phyloP scores from a whole-genome alignment of 1,284 basidiomycete species.

The Gomphus sp. region DNA sequence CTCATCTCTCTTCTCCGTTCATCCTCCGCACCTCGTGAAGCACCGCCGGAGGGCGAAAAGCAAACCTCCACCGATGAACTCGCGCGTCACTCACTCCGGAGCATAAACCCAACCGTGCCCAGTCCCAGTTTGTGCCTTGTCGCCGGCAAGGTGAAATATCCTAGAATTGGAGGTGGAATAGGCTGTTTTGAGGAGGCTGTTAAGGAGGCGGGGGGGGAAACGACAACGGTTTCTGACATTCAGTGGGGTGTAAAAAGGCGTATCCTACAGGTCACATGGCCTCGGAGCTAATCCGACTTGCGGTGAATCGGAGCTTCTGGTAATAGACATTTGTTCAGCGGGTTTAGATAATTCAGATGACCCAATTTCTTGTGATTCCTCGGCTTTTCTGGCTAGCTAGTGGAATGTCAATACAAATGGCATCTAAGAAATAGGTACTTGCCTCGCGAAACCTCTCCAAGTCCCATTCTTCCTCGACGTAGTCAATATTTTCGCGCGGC shows the following conservation, averaged over 20 bases:
- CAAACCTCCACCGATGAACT: not conserved
- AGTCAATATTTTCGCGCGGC: slow-evolving; percentile 62
- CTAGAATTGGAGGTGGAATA: slow-evolving; percentile 91
- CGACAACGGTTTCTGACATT: slow-evolving; percentile 46
- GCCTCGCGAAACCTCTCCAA: slow-evolving; percentile 13
- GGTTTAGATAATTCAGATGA: not conserved
- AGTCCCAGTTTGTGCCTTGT: slow-evolving; percentile 48
- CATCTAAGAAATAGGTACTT: not conserved
- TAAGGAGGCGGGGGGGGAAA: slow-evolving; percentile 27
- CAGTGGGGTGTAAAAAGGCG: slow-evolving; percentile 56
- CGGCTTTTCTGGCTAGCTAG: not conserved
- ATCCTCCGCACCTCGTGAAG: slow-evolving; percentile 7
- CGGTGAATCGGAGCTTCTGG: not conserved
- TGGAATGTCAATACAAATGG: not conserved
- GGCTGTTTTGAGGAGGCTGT: slow-evolving; percentile 61
- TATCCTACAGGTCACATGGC: slow-evolving; percentile 54
- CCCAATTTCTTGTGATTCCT: not conserved
- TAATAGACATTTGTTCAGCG: not conserved
- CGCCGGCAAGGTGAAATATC: slow-evolving; percentile 89
- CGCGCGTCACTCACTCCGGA: not conserved
- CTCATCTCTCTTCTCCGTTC: slow-evolving; percentile 42
- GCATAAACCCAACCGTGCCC: not conserved
- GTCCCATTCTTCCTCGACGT: slow-evolving; percentile 39
- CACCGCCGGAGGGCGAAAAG: not conserved
- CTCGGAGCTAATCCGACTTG: not conserved